Evolutionary conservation across 208 protist species (phyloP), one percentile per base, ranked within the genome.

Genomic region (Endotrypanum monterogeii): DNA sequence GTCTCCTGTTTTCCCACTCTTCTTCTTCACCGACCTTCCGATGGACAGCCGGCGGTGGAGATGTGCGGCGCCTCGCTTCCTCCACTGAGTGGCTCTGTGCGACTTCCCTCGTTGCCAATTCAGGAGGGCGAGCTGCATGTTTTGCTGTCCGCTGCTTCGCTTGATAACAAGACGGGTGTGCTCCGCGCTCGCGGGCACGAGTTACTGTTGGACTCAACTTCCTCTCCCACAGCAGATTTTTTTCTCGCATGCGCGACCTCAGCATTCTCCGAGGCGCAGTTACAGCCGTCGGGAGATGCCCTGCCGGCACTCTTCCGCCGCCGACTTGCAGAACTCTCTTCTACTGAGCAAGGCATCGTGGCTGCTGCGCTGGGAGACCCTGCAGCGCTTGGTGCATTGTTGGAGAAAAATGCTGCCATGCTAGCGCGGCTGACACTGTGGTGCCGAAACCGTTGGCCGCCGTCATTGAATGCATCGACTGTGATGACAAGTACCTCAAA

Each of bases 111-210:
- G 3, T 63, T 95, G 55, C 83, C 77, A 16, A 18, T 89, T 35
- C 88, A 91, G 57, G 32, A 69, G 20, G 90, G 90, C 20, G 90
- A 95, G 58, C 5, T 88, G 39, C 68, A 80, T 5, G 18, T 63
- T 16, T 72, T 87, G 2, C 69, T 83, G 9, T 66, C 71, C 44
- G 54, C 76, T 6, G 8, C 57, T n/a, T 60, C 55, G 12, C 41
- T 39, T 20, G 44, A 51, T 2, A 48, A 37, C 9, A 66, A 74
- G 32, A 8, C 20, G n/a, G 63, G 35, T 44, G n/a, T 39, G 28
- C 20, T 32, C 16, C 32, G 44, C 16, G 48, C 63, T 1, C 60
- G 75, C 9, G 75, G 75, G 18, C 54, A 76, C 35, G 80, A 82
- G 41, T 48, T 84, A 18, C 67, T 89, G n/a, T 73, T 89, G 46